phyloP scores from a whole-genome alignment of 2,329 filamentous ascomycete species.

The Penicillium corylophilum region DNA sequence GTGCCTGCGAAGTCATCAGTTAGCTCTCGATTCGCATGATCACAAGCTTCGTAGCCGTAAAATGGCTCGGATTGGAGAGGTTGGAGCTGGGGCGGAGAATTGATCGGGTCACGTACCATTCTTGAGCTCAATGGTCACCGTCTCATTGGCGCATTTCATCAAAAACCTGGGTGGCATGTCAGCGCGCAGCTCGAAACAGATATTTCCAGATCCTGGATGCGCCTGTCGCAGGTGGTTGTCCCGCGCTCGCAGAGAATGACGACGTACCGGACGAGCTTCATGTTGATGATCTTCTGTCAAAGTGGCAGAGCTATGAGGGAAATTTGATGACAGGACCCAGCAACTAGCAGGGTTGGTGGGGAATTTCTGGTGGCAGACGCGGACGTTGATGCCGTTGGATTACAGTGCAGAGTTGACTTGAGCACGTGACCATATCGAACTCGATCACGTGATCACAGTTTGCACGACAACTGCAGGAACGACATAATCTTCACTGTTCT shows the following conservation, averaged over 20 bases:
- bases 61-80: background rate
- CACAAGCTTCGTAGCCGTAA: background rate
- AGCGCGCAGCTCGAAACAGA: constrained; percentile 16
- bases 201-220: constrained; percentile 8
- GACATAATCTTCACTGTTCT: background rate
- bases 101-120: constrained; percentile 65
- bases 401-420: constrained; percentile 20
- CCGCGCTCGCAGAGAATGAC: background rate
- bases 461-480: background rate
- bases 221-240: constrained; percentile 11
- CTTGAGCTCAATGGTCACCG: constrained; percentile 96
- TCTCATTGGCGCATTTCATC: constrained; percentile 99
- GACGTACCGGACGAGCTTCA: constrained; percentile 95
- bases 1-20: constrained; percentile 62
- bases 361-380: constrained; percentile 9
- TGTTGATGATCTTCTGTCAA: constrained; percentile 49
- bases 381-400: constrained; percentile 20
- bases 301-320: background rate
- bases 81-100: constrained; percentile 1
- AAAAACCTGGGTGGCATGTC: constrained; percentile 67
- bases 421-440: constrained; percentile 7
- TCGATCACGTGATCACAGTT: constrained; percentile 5
- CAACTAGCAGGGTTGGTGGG: constrained; percentile 12
- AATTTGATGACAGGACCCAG: constrained; percentile 1
- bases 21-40: background rate